phyloP scores from a whole-genome alignment of 164 flowering plant genomes.

The Stephania cephalantha region DNA sequence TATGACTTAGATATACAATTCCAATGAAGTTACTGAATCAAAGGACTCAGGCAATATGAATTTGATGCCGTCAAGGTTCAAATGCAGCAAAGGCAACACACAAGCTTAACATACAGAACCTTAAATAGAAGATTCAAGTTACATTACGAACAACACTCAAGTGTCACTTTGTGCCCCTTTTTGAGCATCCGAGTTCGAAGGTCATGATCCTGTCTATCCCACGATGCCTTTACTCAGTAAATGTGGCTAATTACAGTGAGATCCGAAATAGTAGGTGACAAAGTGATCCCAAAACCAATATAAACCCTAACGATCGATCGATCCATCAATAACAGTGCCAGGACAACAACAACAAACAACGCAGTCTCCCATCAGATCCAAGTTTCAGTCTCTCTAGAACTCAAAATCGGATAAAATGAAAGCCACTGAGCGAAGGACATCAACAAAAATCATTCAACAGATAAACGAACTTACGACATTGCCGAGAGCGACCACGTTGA shows the following conservation, averaged over 20 bases:
- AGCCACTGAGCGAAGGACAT: neutral
- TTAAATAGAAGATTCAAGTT: neutral
- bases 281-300: neutral
- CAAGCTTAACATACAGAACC: neutral
- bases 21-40: neutral
- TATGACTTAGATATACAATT: neutral
- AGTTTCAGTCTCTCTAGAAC: neutral
- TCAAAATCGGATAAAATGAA: constrained; percentile 1
- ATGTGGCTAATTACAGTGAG: constrained; percentile 4
- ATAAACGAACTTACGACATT: constrained; percentile 64
- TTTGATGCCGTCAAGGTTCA: neutral
- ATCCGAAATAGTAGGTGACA: neutral
- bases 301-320: neutral
- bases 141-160: neutral
- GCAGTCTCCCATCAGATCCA: constrained; percentile 7
- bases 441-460: constrained; percentile 6
- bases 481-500: constrained; percentile 93
- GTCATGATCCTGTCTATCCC: neutral
- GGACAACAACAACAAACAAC: neutral
- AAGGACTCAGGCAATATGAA: neutral
- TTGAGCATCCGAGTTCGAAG: neutral
- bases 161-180: neutral
- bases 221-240: neutral
- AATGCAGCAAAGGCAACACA: neutral
- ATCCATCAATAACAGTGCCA: neutral